Percentiles rank a stretch among this genome's conserved stretches.
Evolutionary conservation across 495 filamentous ascomycete genomes (phyloP).

Genomic region (Podospora bellae-mahoneyi): DNA sequence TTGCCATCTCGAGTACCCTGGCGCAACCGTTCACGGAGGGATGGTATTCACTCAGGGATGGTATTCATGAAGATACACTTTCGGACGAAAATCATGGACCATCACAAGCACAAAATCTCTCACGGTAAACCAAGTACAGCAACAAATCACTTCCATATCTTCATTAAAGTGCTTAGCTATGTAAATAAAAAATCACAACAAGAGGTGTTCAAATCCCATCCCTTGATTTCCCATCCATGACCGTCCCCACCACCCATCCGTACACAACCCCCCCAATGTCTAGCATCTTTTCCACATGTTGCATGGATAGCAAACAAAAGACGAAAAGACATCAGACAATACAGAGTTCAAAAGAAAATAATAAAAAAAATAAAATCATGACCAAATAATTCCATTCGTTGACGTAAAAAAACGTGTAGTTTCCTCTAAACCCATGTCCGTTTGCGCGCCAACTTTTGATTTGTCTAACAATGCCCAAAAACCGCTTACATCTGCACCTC

Average conservation of each 20-base stretch:
- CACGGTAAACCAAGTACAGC: not conserved
- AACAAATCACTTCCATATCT: constrained; percentile 5
- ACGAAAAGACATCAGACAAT: not conserved
- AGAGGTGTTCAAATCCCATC: not conserved
- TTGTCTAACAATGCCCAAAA: not conserved
- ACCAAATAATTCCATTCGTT: constrained; percentile 7
- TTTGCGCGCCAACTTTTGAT: constrained; percentile 7
- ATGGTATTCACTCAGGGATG: no score
- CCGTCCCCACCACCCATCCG: not conserved
- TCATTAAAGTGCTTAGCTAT: constrained; percentile 9
- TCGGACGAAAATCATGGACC: not conserved
- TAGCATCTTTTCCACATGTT: not conserved
- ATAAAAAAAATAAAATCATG: not conserved
- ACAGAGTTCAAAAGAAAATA: not conserved
- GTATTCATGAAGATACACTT: no score
- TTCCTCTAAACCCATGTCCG: constrained; percentile 4
- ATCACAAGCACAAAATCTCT: not conserved
- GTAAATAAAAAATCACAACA: constrained; percentile 1
- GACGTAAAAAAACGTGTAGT: not conserved
- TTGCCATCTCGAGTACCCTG: not conserved
- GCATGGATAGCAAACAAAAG: constrained; percentile 2
- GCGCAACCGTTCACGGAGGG: no score
- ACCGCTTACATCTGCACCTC: constrained; percentile 58
- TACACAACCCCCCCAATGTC: not conserved
- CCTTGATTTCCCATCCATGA: not conserved